Conservation (phyloP, 73 alveolate genomes). For the Paramecium sonneborni region DNA sequence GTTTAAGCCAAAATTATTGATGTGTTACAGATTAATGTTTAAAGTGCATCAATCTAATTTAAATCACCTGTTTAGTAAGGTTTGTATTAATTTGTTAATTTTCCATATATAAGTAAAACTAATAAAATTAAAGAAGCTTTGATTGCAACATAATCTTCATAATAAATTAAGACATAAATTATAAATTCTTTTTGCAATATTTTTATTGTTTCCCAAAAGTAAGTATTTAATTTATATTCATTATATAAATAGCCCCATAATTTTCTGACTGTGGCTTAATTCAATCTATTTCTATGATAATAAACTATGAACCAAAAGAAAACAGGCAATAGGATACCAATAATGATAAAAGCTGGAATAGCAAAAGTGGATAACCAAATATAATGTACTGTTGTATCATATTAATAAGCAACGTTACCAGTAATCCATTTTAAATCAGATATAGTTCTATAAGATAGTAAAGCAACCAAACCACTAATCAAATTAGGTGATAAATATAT, state of each 20-base stretch:
- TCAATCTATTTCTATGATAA: not conserved
- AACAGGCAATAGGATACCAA: not conserved
- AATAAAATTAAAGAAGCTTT: not conserved
- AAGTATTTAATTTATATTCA: not conserved
- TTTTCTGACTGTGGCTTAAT: not conserved
- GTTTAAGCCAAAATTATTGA: not conserved
- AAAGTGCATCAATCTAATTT: not conserved
- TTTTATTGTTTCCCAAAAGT: not conserved
- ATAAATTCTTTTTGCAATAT: not conserved
- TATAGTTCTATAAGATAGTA: not conserved
- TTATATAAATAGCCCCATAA: slow-evolving; percentile 7
- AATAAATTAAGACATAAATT: not conserved
- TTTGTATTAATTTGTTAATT: not conserved
- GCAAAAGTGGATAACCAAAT: not conserved
- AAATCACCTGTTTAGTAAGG: not conserved
- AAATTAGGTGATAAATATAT: not conserved
- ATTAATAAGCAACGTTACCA: not conserved
- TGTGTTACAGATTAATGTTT: not conserved
- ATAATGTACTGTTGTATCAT: not conserved
- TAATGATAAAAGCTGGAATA: not conserved
- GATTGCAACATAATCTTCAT: not conserved
- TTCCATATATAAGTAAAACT: not conserved
- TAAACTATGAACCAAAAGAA: not conserved
- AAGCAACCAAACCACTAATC: not conserved
- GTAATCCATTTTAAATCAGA: not conserved